These are phyloP conservation scores for Angomonas ambiguus DNA, from an alignment of 208 protist species.

Conservation along the genomic window DNA sequence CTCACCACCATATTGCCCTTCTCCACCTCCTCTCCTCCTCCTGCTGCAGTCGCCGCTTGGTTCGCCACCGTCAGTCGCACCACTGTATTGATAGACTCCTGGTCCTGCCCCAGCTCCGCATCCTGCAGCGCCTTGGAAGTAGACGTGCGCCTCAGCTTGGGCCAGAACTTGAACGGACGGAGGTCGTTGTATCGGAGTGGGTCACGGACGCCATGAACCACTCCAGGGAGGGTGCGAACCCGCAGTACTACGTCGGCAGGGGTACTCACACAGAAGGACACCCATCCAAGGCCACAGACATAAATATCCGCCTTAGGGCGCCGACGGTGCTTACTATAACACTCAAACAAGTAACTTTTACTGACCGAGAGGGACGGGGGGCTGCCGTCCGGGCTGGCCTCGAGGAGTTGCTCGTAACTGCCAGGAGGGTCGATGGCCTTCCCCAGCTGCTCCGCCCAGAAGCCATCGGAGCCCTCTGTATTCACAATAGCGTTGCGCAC, in stretches of 20 bases:
- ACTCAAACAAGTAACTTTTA: constrained; percentile 87
- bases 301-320: constrained; percentile 88
- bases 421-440: constrained; percentile 71
- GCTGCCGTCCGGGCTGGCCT: background rate
- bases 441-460: constrained; percentile 84
- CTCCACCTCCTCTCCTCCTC: background rate
- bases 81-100: constrained; percentile 74
- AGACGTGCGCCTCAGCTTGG: constrained; percentile 69
- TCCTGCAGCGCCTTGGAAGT: constrained; percentile 50
- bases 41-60: background rate
- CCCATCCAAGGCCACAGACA: constrained; percentile 86
- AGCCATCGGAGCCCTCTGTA: constrained; percentile 65
- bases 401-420: constrained; percentile 74
- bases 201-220: constrained; percentile 86
- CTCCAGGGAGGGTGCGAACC: constrained; percentile 85
- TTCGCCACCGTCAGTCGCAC: constrained; percentile 49
- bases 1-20: constrained; percentile 9
- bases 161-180: constrained; percentile 62
- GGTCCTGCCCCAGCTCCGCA: constrained; percentile 35
- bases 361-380: constrained; percentile 51
- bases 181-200: constrained; percentile 87
- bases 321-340: constrained; percentile 65
- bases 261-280: constrained; percentile 77
- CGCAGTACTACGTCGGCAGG: constrained; percentile 83
- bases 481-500: constrained; percentile 70